Evolutionary conservation across 1,284 basidiomycete genomes (phyloP).

Genomic region (Papiliotrema nemorosa): DNA sequence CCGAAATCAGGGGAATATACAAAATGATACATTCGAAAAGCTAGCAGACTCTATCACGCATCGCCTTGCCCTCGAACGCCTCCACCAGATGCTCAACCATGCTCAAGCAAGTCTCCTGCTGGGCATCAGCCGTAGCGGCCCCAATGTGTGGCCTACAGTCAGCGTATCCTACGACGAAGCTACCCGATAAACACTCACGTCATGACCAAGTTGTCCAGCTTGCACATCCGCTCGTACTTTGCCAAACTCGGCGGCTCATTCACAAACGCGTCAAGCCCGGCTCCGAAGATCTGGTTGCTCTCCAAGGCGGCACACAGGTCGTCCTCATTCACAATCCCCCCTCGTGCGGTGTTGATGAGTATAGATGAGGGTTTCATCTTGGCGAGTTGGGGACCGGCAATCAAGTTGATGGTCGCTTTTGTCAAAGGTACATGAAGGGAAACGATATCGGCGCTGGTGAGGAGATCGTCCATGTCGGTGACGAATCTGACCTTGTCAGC

Average conservation of each 20-base stretch:
- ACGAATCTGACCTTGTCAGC: not conserved
- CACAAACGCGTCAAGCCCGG: constrained; percentile 10
- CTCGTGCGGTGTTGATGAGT: constrained; percentile 33
- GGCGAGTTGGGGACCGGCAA: constrained; percentile 13
- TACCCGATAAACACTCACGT: constrained; percentile 4
- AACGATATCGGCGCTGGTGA: constrained; percentile 18
- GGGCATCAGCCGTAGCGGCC: constrained; percentile 5
- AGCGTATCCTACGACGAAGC: too few species aligned
- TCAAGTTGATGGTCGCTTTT: constrained; percentile 16
- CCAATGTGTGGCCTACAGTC: constrained; percentile 7
- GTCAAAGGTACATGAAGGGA: constrained; percentile 25
- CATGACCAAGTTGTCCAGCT: constrained; percentile 3
- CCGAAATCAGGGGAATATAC: too few species aligned
- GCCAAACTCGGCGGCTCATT: constrained; percentile 5
- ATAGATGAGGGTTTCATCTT: constrained; percentile 21
- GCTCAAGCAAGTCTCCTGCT: constrained; percentile 7
- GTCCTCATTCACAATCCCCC: constrained; percentile 27
- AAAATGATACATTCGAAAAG: too few species aligned
- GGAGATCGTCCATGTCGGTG: constrained; percentile 13
- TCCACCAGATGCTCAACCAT: constrained; percentile 11
- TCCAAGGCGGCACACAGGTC: constrained; percentile 21
- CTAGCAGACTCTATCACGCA: constrained; percentile 2
- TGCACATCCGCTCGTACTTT: constrained; percentile 5
- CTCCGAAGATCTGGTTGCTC: constrained; percentile 16
- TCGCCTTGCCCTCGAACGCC: constrained; percentile 6